Base-by-base conservation (phyloP, 176 grass and related monocot species). In the Aegilops longissima region DNA sequence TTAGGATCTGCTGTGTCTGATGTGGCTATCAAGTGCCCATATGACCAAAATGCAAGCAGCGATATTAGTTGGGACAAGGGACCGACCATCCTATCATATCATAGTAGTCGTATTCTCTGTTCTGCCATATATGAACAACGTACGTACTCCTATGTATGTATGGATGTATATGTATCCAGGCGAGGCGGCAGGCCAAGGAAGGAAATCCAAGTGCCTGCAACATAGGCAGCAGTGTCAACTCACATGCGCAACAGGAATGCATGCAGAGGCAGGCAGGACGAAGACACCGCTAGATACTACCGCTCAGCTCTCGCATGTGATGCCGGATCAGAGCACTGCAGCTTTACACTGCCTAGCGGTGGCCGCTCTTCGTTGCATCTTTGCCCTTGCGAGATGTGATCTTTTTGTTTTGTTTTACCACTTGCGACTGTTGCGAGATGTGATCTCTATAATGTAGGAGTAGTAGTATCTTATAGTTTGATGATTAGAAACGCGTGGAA, bases 241-340 rank as follows among this genome's bases (percentile, higher is more conserved):
- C 84, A 79, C 63, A 70, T 86, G 76, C 9, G 24, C 14, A 86
- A 44, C n/a, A 61, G 84, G 51, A 33, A 59, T 16, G 65, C 65
- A 59, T n/a, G 66, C 65, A 58, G 61, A 38, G 17, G 73, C 21
- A 58, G 13, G 61, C 31, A 31, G 76, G 52, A 61, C 25, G 33
- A 61, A n/a, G 73, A 79, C 64, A 61, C 27, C 44, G 1, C 73
- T 9, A 35, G 30, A 56, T 54, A 54, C 66, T 54, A 54, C 66
- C 73, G 42, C 30, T 61, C 47, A 6, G 49, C 49, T 54, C 51
- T 18, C 82, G 5, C 70, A 84, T 84, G 70, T 63, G 70, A 74
- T 8, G 34, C 16, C 18, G 70, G 7, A 35, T 17, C 25, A 68
- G 51, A 54, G 63, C 23, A 33, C 8, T 12, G 38, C 56, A 65